Evolutionary conservation across 2,329 filamentous ascomycete genomes (phyloP), one percentile per base, ranked within the genome.

Genomic region (Cladosporium sp.): DNA sequence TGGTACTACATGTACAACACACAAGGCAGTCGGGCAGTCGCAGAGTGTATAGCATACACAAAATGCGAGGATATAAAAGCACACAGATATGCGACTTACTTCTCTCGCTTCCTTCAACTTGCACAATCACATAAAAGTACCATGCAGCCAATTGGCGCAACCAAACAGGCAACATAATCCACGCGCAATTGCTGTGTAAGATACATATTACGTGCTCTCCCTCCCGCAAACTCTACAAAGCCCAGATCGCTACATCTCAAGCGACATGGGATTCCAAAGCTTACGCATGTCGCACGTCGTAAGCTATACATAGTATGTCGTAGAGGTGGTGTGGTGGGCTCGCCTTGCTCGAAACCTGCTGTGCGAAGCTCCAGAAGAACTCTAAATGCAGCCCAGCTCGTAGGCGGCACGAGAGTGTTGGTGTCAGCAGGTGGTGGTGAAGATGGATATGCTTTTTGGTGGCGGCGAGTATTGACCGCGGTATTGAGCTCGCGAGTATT

Each of bases 321-420:
- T 24, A 2, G 12, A 47, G n/a, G 41, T 47, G 41, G 41, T 47
- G 41, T 21, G 41, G 41, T 47, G 8, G n/a, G n/a, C n/a, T 47
- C 41, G n/a, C n/a, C 52, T 21, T 55, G 52, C 32, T 55, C 34
- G 52, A 34, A n/a, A 54, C 26, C n/a, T 55, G 52, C 30, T 34
- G n/a, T 30, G 28, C 41, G 41, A 47, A 47, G n/a, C 41, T 47
- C 41, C n/a, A 21, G 52, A 32, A 55, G 52, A 55, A 55, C 52
- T 34, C 26, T 55, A 55, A 55, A 34, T 32, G 28, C 28, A n/a
- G n/a, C n/a, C n/a, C n/a, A n/a, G n/a, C n/a, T 36, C 34, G n/a
- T 21, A 21, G 41, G 41, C 41, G 41, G 21, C 41, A 11, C 41
- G 41, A 21, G 41, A 47, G 2, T 7, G 41, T 47, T 30, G 51